These are phyloP conservation scores for Schizonepeta tenuifolia DNA, from an alignment of 257 asterid genomes.

Conservation along the genomic window DNA sequence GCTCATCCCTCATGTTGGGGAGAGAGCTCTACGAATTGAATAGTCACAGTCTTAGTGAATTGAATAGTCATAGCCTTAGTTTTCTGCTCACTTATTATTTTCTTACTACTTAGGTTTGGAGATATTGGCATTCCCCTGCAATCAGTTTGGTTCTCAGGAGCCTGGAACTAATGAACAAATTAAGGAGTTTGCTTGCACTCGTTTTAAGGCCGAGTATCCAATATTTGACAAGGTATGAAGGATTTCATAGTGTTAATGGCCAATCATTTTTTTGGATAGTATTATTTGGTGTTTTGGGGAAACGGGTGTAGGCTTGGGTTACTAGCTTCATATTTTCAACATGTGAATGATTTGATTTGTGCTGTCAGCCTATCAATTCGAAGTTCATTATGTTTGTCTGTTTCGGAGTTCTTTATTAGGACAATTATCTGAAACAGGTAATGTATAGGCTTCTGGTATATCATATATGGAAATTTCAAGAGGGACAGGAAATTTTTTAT, in stretches of 20 bases:
- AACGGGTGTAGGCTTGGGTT: neutral
- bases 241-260: neutral
- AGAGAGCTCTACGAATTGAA: neutral
- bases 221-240: conserved; percentile 76
- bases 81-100: neutral
- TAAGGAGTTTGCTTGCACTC: conserved; percentile 87
- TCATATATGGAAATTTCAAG: neutral
- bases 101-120: conserved; percentile 60
- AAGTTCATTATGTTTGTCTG: no score
- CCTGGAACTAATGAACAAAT: conserved; percentile 88
- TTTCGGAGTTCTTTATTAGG: no score
- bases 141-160: conserved; percentile 93
- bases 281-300: neutral
- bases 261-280: neutral
- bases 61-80: neutral
- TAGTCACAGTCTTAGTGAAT: neutral
- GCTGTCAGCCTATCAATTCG: no score
- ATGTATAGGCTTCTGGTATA: neutral
- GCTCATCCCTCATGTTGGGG: neutral
- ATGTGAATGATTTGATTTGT: neutral
- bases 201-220: conserved; percentile 96
- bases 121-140: conserved; percentile 96
- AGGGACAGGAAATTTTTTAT: neutral
- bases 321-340: neutral
- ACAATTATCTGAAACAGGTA: neutral